Conservation (phyloP, 2,329 filamentous ascomycete species). For the Trichoderma atroviride region DNA sequence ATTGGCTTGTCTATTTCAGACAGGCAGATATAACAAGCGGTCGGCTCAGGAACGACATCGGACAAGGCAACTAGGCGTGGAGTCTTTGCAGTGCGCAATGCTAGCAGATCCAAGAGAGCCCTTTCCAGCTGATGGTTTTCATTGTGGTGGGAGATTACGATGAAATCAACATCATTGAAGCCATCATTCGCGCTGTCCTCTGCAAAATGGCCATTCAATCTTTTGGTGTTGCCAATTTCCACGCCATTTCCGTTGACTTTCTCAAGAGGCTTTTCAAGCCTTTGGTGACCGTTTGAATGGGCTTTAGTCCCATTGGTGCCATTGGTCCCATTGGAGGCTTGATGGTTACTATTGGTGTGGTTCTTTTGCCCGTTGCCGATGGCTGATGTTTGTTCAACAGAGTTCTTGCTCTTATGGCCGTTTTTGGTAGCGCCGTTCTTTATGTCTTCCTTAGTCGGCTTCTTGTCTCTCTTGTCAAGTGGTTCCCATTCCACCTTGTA, state of each 20-base stretch:
- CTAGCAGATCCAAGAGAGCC: slow-evolving; percentile 32
- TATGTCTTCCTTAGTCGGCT: neutral
- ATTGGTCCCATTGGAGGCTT: neutral
- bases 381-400: neutral
- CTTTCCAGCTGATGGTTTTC: slow-evolving; percentile 29
- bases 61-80: slow-evolving; percentile 31
- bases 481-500: slow-evolving; percentile 52
- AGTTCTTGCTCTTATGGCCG: neutral
- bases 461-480: slow-evolving; percentile 32
- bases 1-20: slow-evolving; percentile 49
- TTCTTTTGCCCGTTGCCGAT: slow-evolving; percentile 24
- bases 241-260: slow-evolving; percentile 3
- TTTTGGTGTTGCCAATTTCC: neutral
- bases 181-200: neutral
- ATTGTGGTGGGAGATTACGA: slow-evolving; percentile 34
- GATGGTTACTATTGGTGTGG: neutral
- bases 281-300: slow-evolving; percentile 1
- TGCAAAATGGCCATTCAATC: neutral
- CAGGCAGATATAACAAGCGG: slow-evolving; percentile 44
- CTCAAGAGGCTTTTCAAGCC: too few relatives aligned
- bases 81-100: slow-evolving; percentile 30
- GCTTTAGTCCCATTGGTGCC: slow-evolving; percentile 5
- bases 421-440: neutral
- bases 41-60: slow-evolving; percentile 26
- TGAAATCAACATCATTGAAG: slow-evolving; percentile 29